Percentiles rank a stretch among this genome's conserved stretches.
Conservation (phyloP, 306 rosid genomes). For the Gillenia trifoliata region DNA sequence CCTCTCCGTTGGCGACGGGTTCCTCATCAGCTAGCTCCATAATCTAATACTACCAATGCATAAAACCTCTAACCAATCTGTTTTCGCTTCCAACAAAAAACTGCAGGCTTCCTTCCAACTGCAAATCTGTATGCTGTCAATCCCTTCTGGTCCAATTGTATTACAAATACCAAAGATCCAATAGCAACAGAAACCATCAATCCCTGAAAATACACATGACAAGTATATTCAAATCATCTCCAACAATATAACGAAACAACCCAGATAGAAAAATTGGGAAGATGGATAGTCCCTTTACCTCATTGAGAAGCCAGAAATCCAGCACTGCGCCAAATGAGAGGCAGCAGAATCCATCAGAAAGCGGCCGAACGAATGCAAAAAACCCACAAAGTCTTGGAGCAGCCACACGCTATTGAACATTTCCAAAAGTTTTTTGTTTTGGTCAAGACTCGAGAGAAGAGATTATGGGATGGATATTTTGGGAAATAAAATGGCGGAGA, state of each 20-base stretch:
- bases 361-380: neutral
- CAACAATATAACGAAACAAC: neutral
- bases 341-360: neutral
- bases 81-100: neutral
- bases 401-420: neutral
- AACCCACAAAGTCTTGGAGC: conserved; percentile 4
- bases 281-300: conserved; percentile 28
- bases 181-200: conserved; percentile 9
- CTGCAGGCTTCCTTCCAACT: conserved; percentile 21
- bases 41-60: conserved; percentile 9
- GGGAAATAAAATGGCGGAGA: conserved; percentile 2
- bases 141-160: conserved; percentile 3
- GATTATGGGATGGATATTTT: neutral
- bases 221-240: conserved; percentile 18
- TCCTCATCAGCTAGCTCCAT: conserved; percentile 54
- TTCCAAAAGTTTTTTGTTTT: neutral
- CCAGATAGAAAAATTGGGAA: neutral
- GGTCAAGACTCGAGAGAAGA: neutral
- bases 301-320: conserved; percentile 5
- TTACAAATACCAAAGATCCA: conserved; percentile 19
- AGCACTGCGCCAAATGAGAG: conserved; percentile 10
- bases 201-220: conserved; percentile 18
- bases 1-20: conserved; percentile 27
- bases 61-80: neutral
- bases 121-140: conserved; percentile 6